Conservation (phyloP, 768 basidiomycete species). For the Termitomyces sp. region DNA sequence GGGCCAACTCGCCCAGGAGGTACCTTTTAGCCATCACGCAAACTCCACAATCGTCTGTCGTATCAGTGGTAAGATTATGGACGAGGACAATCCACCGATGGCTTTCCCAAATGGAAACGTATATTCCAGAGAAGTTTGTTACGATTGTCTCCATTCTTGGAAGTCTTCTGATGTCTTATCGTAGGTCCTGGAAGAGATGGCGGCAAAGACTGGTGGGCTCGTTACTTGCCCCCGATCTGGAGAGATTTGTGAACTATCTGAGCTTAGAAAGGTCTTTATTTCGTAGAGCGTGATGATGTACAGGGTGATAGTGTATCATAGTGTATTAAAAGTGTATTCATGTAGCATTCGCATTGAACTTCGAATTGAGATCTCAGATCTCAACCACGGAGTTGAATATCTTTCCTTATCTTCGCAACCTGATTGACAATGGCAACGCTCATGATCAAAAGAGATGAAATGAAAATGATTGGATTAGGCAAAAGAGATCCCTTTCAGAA, state of each 20-base stretch:
- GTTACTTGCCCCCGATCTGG: conserved; percentile 85
- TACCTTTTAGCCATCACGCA: conserved; percentile 90
- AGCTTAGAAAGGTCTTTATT: conserved; percentile 86
- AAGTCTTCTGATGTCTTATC: conserved; percentile 7
- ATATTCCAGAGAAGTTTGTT: conserved; percentile 84
- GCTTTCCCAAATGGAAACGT: conserved; percentile 89
- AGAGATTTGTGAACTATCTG: conserved; percentile 56
- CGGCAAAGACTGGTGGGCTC: conserved; percentile 67
- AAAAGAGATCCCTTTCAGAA: no score
- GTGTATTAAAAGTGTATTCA: neutral
- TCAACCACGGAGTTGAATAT: no score
- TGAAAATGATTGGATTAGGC: no score
- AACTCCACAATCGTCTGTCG: conserved; percentile 95
- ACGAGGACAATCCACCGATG: conserved; percentile 91
- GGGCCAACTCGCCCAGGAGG: conserved; percentile 75
- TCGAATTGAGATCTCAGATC: no score
- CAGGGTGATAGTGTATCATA: neutral
- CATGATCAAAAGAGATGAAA: neutral
- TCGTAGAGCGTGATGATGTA: conserved; percentile 43
- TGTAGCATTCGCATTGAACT: neutral
- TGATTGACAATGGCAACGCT: no score
- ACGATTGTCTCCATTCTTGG: neutral
- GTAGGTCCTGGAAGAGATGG: conserved; percentile 89
- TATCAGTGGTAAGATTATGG: conserved; percentile 91
- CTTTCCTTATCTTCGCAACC: no score